These are phyloP conservation scores for Apiospora arundinis DNA, from an alignment of 2,329 filamentous ascomycete genomes.

Conservation along the genomic window DNA sequence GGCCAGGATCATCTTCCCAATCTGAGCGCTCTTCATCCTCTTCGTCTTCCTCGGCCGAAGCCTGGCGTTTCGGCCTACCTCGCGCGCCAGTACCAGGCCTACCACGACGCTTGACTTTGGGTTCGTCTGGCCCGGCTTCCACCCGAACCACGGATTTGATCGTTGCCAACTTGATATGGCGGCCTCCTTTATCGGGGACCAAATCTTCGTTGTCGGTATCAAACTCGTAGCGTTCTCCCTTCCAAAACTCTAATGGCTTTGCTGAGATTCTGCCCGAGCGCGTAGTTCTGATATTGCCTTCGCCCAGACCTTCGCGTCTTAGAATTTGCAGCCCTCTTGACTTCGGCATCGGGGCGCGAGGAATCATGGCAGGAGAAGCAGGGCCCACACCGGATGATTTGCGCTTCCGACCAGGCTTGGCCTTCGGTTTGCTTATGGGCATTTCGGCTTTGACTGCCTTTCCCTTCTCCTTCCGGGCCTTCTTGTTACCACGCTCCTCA, in stretches of 20 bases:
- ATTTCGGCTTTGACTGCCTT: conserved; percentile 29
- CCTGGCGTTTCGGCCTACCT: conserved; percentile 24
- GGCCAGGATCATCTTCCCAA: conserved; percentile 74
- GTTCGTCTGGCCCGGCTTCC: conserved; percentile 51
- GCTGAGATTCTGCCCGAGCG: conserved; percentile 81
- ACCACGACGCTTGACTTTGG: conserved; percentile 33
- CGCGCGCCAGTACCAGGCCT: conserved; percentile 30
- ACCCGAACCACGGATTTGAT: conserved; percentile 81
- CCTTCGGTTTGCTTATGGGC: conserved; percentile 36
- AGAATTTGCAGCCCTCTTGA: conserved; percentile 60
- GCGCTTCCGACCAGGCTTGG: conserved; percentile 42
- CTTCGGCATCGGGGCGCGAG: conserved; percentile 62
- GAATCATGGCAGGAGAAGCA: conserved; percentile 56
- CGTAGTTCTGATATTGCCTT: conserved; percentile 62
- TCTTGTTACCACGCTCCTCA: conserved; percentile 30
- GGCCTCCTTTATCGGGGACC: conserved; percentile 45
- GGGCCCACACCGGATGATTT: conserved; percentile 49
- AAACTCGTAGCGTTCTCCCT: conserved; percentile 79
- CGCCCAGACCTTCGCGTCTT: conserved; percentile 56
- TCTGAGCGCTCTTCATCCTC: conserved; percentile 62
- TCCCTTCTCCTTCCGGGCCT: conserved; percentile 35
- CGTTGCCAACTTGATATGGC: conserved; percentile 67
- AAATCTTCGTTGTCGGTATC: conserved; percentile 63
- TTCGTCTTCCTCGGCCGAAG: not conserved
- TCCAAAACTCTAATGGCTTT: conserved; percentile 84